Base-by-base conservation (phyloP, 805 yeast species). In the Yarrowia alimentaria region DNA sequence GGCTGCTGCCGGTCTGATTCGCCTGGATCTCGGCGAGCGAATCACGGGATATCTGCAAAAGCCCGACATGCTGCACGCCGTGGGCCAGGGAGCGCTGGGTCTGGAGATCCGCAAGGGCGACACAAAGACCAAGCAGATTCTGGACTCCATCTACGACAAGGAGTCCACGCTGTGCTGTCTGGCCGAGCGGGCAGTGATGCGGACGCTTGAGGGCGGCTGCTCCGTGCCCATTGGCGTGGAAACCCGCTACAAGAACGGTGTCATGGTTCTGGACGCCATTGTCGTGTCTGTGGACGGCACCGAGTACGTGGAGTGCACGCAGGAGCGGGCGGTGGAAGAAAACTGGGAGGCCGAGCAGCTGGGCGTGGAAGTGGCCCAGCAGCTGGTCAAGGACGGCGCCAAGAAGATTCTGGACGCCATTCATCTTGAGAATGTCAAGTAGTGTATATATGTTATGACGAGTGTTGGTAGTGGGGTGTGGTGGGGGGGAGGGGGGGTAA, bases 31-130 rank as follows among this genome's bases (percentile, higher is more conserved):
- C 48, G 80, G 77, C n/a, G 65, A 79, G 58, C 74, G 97, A 65
- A 88, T 93, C 62, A 81, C 96, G 5, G 73, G 77, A 56, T 75
- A 73, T 57, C 73, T 93, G 56, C 79, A 82, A 52, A 74, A 80
- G 5, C 84, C 86, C 25, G 85, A 83, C 51, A 86, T 91, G 95
- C 84, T 81, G 64, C 86, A 91, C 64, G 96, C 99, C 1, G 96
- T 93, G 37, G 99, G 99, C n/a, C 99, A 93, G 70, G 99, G 99
- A 56, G 98, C 98, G 0, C 68, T 93, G 35, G 99, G 98, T 14
- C 71, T 93, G 20, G 99, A 93, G 69, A 86, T 91, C 58, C 77
- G 94, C 60, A 75, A 75, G 53, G 77, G 75, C 54, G 96, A 93
- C 65, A 61, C 66, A 5, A 69, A 71, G 43, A 77, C 85, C 67